Evolutionary conservation across 345 rosid genomes (phyloP).

Genomic region (Citrus unshiu): DNA sequence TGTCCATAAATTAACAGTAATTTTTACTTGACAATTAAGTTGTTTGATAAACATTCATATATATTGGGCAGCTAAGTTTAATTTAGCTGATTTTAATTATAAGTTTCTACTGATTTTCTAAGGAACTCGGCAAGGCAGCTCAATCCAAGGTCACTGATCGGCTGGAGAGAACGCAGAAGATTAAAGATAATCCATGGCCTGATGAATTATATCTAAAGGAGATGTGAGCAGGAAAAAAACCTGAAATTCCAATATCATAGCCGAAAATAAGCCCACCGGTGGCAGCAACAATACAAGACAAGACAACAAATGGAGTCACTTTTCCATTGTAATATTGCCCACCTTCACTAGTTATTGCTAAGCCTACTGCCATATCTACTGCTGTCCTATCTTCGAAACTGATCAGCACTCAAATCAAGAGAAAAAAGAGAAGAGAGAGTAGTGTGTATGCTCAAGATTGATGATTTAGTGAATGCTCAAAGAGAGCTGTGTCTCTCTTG

Average conservation of each 20-base stretch:
- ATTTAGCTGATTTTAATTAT: too few relatives aligned
- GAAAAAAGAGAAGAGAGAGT: background rate
- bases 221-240: conserved; percentile 11
- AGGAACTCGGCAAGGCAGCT: too few relatives aligned
- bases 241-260: conserved; percentile 81
- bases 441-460: background rate
- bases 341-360: conserved; percentile 17
- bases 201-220: background rate
- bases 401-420: background rate
- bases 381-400: background rate
- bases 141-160: too few relatives aligned
- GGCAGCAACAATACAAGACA: conserved; percentile 82
- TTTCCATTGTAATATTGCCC: conserved; percentile 38
- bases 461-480: background rate
- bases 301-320: conserved; percentile 55
- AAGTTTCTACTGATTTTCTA: too few relatives aligned
- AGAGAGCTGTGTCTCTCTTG: background rate
- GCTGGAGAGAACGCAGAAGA: too few relatives aligned
- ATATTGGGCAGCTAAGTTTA: too few relatives aligned
- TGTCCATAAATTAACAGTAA: too few relatives aligned
- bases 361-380: conserved; percentile 42
- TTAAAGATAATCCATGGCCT: too few relatives aligned
- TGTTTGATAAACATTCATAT: too few relatives aligned
- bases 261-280: conserved; percentile 89
- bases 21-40: too few relatives aligned